Conservation (phyloP, 805 yeast species). For the Peterozyma xylosa region DNA sequence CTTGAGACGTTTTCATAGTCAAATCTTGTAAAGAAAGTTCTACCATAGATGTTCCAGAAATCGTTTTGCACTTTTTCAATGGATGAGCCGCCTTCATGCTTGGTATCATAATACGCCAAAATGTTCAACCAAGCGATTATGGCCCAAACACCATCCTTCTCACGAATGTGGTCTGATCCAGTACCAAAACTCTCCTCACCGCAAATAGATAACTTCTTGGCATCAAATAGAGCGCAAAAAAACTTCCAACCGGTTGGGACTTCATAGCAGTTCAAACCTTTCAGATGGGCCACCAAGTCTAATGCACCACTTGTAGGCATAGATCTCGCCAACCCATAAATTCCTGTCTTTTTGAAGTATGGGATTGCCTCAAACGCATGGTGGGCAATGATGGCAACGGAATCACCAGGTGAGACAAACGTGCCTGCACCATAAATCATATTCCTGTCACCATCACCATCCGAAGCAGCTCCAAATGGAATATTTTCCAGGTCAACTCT, state of each 20-base stretch:
- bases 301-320: conserved; percentile 97
- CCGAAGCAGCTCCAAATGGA: conserved; percentile 98
- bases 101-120: conserved; percentile 68
- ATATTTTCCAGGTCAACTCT: conserved; percentile 76
- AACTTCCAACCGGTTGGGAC: conserved; percentile 99
- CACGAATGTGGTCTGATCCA: conserved; percentile 95
- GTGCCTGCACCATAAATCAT: conserved; percentile 96
- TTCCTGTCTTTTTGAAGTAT: conserved; percentile 81
- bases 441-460: conserved; percentile 98
- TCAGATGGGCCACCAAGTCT: conserved; percentile 78
- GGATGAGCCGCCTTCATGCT: conserved; percentile 48
- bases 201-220: conserved; percentile 87
- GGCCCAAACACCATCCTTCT: conserved; percentile 98
- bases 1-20: conserved; percentile 81
- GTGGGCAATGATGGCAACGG: conserved; percentile 95
- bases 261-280: conserved; percentile 75
- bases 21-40: conserved; percentile 95
- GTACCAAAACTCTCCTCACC: conserved; percentile 99
- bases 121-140: conserved; percentile 95
- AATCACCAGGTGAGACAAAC: conserved; percentile 97
- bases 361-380: conserved; percentile 81
- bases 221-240: conserved; percentile 92
- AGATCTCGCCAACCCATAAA: conserved; percentile 89
- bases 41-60: conserved; percentile 90
- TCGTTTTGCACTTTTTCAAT: conserved; percentile 73